Percentiles rank a stretch among this genome's conserved stretches.
Evolutionary conservation across 2,329 filamentous ascomycete species (phyloP).

Genomic region (Aspergillus nomiae): DNA sequence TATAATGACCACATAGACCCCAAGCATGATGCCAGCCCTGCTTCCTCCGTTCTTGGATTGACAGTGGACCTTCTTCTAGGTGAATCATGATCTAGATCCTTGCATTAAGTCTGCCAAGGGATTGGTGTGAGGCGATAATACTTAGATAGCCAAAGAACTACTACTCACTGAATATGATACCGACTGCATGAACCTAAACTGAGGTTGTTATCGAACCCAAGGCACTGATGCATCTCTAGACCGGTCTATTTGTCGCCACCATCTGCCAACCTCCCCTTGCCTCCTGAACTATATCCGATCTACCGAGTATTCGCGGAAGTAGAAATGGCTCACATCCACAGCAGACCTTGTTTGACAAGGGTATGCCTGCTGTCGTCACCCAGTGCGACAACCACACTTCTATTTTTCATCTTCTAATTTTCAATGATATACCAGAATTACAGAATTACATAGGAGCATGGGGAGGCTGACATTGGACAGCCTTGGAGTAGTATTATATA

Average conservation of each 20-base stretch:
- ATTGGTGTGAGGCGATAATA: background rate
- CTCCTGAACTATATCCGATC: background rate
- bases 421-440: too few relatives aligned
- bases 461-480: background rate
- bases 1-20: background rate
- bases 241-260: background rate
- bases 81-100: background rate
- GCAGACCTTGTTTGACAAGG: background rate
- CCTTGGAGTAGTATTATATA: background rate
- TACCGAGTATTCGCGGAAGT: background rate
- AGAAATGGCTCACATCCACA: background rate
- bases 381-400: background rate
- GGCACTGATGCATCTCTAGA: slow-evolving; percentile 1
- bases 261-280: background rate
- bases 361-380: background rate
- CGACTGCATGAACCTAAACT: background rate
- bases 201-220: background rate
- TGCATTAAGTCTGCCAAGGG: background rate
- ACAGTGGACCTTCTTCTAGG: background rate
- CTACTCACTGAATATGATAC: background rate
- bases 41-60: background rate
- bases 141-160: background rate
- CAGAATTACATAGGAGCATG: background rate
- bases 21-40: background rate
- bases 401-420: too few relatives aligned